Conservation (phyloP, 2,329 filamentous ascomycete genomes). For the Corynespora cassiicola region DNA sequence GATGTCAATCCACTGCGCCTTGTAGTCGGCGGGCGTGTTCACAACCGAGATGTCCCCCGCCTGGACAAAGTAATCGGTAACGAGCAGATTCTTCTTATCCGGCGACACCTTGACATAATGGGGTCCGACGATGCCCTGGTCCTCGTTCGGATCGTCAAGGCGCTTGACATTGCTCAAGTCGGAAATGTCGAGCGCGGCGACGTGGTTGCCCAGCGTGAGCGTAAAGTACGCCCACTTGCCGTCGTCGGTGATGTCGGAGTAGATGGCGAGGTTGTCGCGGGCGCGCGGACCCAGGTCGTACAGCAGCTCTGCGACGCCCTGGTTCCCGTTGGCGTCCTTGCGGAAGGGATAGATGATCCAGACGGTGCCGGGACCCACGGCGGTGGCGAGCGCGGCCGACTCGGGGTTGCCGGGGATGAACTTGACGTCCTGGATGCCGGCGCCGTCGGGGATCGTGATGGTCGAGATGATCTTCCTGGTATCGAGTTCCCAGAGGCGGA, state of each 20-base stretch:
- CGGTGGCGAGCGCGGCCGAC: conserved; percentile 65
- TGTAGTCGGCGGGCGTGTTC: conserved; percentile 68
- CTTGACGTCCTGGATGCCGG: conserved; percentile 70
- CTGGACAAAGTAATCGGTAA: conserved; percentile 72
- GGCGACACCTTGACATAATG: conserved; percentile 71
- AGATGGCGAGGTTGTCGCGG: conserved; percentile 64
- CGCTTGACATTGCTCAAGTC: conserved; percentile 67
- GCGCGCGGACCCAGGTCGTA: conserved; percentile 65
- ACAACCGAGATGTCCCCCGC: conserved; percentile 64
- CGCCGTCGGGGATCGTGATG: conserved; percentile 65
- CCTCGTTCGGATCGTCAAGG: conserved; percentile 65
- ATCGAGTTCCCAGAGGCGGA: conserved; percentile 65
- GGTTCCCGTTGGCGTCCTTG: conserved; percentile 60
- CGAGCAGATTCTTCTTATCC: conserved; percentile 68
- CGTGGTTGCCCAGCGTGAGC: conserved; percentile 66
- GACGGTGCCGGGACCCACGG: conserved; percentile 65
- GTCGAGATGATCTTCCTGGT: conserved; percentile 64
- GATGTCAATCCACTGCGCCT: conserved; percentile 68
- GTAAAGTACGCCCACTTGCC: conserved; percentile 66
- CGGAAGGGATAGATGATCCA: conserved; percentile 72
- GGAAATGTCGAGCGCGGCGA: conserved; percentile 67
- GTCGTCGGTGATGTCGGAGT: conserved; percentile 65
- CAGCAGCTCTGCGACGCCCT: conserved; percentile 65
- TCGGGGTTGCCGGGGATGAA: conserved; percentile 68
- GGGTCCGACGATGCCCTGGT: conserved; percentile 66